Evolutionary conservation across 331 rosid species (phyloP).

Genomic region (Rhamnella rubrinervis): DNA sequence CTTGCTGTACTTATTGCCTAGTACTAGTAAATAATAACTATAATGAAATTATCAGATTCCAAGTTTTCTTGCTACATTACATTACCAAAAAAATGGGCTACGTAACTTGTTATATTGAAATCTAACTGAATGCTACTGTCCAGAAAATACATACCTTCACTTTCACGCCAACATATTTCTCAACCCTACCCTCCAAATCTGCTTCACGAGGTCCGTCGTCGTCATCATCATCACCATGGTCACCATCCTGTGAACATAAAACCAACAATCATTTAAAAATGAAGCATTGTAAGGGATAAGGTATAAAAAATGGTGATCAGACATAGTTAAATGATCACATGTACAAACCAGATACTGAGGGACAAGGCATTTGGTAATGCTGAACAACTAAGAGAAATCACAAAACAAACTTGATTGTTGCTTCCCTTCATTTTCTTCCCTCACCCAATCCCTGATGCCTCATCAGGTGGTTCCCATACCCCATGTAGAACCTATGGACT

Average conservation of each 20-base stretch:
- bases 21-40: too few relatives aligned
- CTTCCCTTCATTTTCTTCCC: too few relatives aligned
- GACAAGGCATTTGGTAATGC: neutral
- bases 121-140: neutral
- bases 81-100: neutral
- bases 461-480: too few relatives aligned
- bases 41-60: too few relatives aligned
- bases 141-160: slow-evolving; percentile 69
- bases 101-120: neutral
- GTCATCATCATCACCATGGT: slow-evolving; percentile 78
- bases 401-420: too few relatives aligned
- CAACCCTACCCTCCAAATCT: slow-evolving; percentile 84
- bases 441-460: too few relatives aligned
- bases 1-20: too few relatives aligned
- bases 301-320: neutral
- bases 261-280: slow-evolving; percentile 10
- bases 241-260: slow-evolving; percentile 67
- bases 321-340: neutral
- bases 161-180: slow-evolving; percentile 93
- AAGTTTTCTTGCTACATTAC: neutral
- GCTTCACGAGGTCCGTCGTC: slow-evolving; percentile 81
- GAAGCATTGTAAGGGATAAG: neutral
- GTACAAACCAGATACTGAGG: neutral
- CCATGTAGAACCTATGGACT: too few relatives aligned
- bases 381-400: too few relatives aligned